phyloP scores from a whole-genome alignment of 83 land plant species.

The Isoetes engelmannii region DNA sequence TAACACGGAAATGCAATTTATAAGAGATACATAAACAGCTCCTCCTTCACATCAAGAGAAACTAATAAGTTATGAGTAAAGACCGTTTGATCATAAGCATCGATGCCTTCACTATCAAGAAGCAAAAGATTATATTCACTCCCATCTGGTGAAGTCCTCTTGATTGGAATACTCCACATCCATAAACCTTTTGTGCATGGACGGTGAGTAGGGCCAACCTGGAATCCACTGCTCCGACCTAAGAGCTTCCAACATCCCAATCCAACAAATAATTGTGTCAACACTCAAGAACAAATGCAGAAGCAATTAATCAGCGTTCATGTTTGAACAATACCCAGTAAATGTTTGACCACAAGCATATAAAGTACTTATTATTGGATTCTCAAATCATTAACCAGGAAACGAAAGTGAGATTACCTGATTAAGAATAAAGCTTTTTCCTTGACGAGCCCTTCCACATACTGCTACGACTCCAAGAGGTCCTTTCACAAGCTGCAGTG shows the following conservation, averaged over 20 bases:
- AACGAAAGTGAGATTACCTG: conserved; percentile 42
- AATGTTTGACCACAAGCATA: not conserved
- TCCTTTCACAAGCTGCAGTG: conserved; percentile 83
- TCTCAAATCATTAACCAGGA: not conserved
- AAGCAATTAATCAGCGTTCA: not conserved
- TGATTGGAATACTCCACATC: conserved; percentile 15
- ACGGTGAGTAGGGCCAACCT: conserved; percentile 11
- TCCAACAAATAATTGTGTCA: not conserved
- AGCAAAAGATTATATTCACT: conserved; percentile 14
- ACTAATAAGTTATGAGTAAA: not conserved
- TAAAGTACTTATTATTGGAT: not conserved
- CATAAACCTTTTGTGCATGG: conserved; percentile 16
- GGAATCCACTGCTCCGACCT: conserved; percentile 12
- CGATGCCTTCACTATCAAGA: conserved; percentile 14
- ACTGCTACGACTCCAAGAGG: conserved; percentile 92
- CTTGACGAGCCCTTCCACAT: conserved; percentile 94
- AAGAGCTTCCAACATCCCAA: not conserved
- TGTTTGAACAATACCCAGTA: not conserved
- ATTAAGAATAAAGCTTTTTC: conserved; percentile 85
- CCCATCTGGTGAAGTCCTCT: conserved; percentile 6
- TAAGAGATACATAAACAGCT: not conserved
- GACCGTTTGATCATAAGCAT: conserved; percentile 14
- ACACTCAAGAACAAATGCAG: not conserved
- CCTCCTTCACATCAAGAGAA: not conserved
- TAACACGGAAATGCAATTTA: not conserved